phyloP scores from a whole-genome alignment of 208 protist species.

The Leishmania guyanensis region DNA sequence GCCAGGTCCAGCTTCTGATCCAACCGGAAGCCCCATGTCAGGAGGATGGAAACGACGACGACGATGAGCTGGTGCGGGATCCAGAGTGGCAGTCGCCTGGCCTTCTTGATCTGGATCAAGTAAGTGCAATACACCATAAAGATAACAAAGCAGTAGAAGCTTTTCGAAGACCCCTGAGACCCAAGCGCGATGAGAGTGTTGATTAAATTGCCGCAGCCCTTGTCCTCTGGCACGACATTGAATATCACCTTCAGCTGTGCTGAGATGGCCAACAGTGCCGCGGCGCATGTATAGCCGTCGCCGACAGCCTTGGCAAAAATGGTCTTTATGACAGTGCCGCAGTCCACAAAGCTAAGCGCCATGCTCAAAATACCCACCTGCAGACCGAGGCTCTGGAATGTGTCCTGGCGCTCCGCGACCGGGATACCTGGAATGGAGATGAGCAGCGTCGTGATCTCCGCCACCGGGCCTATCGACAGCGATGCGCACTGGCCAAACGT shows the following conservation, averaged over 20 bases:
- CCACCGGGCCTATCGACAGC: constrained; percentile 48
- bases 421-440: constrained; percentile 50
- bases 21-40: constrained; percentile 41
- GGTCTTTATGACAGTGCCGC: constrained; percentile 58
- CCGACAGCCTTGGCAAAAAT: constrained; percentile 61
- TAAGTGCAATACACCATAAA: constrained; percentile 52
- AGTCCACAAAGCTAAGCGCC: constrained; percentile 49
- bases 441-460: constrained; percentile 59
- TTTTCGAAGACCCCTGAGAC: constrained; percentile 28
- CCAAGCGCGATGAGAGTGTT: constrained; percentile 36
- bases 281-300: constrained; percentile 62
- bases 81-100: constrained; percentile 38
- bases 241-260: constrained; percentile 59
- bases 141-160: constrained; percentile 47
- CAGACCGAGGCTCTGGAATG: constrained; percentile 46
- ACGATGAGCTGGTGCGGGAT: constrained; percentile 70
- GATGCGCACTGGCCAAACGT: constrained; percentile 51
- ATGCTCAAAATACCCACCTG: constrained; percentile 55
- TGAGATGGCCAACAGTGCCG: constrained; percentile 46
- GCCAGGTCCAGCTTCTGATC: constrained; percentile 30
- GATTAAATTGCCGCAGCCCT: constrained; percentile 39
- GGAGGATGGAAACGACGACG: constrained; percentile 47
- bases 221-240: constrained; percentile 38
- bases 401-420: constrained; percentile 24
- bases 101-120: constrained; percentile 55